Base-by-base conservation (phyloP, 345 rosid genomes). In the Trapa bicornis region DNA sequence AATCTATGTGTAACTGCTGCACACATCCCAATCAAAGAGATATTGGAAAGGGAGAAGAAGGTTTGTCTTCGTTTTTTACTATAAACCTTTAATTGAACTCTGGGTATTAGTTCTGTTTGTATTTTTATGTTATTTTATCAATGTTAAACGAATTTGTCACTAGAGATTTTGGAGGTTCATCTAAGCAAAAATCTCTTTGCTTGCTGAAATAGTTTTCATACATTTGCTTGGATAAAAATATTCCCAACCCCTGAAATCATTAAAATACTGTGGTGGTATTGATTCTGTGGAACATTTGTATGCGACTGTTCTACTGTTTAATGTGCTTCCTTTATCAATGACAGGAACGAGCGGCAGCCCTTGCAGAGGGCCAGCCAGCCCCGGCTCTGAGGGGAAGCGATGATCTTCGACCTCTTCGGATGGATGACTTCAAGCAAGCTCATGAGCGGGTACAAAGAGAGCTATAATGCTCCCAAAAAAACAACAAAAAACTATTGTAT, bases 1-100 rank as follows among this genome's bases (percentile, higher is more conserved):
- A 88, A 88, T 76, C 80, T 88, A 2, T 90, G 98, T 70, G 89
- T 90, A 42, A 70, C 96, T 70, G 98, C 98, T 64, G 97, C 98
- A 5, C 88, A 87, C 71, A 77, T 86, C 73, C 98, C 97, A 65
- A 88, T 93, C 67, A 87, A 84, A 76, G 94, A 93, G 76, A 86
- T 93, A 61, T 65, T 88, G 72, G 91, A 85, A 71, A 87, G 84
- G 79, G 97, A 93, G 72, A 90, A 93, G 64, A 85, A 71, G 77
- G 98, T 89, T 38, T 47, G 76, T 61, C 66, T 72, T 37, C 50
- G 17, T 56, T 39, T 45, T 3, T 60, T 15, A 33, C 11, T n/a
- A n/a, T 54, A 22, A 54, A 54, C 33, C 60, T 22, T 6, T 3
- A 17, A 41, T 17, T 37, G 68, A 47, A 64, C 56, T 58, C 17